phyloP scores from a whole-genome alignment of 2,329 filamentous ascomycete genomes.

The Celoporthe dispersa region DNA sequence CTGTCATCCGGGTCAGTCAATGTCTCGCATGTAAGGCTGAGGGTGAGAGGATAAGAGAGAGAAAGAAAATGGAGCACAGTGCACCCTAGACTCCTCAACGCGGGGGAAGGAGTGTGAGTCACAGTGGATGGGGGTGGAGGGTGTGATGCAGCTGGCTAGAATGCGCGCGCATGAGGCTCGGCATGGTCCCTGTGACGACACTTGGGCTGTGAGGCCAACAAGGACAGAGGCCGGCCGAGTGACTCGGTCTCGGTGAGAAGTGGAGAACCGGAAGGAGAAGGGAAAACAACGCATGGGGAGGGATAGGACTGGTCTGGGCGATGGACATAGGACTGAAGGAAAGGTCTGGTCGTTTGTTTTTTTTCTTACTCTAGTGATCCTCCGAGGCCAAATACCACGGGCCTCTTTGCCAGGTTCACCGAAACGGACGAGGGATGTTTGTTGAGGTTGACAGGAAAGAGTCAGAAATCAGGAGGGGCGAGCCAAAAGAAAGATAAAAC shows the following conservation, averaged over 20 bases:
- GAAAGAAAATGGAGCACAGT: conserved; percentile 3
- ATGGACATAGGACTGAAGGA: conserved; percentile 7
- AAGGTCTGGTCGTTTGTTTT: not conserved
- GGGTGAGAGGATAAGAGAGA: not conserved
- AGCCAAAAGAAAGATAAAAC: conserved; percentile 22
- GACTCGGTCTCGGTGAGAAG: conserved; percentile 17
- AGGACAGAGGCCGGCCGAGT: conserved; percentile 19
- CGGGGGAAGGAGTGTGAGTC: conserved; percentile 22
- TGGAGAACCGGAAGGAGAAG: conserved; percentile 12
- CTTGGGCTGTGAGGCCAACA: conserved; percentile 28
- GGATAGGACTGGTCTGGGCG: conserved; percentile 9
- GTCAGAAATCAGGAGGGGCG: not conserved
- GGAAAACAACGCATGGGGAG: conserved; percentile 12
- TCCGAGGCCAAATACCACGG: conserved; percentile 23
- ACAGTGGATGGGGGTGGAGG: conserved; percentile 16
- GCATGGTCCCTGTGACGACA: conserved; percentile 25
- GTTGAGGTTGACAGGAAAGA: conserved; percentile 8
- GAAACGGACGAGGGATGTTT: conserved; percentile 15
- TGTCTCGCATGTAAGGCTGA: conserved; percentile 30
- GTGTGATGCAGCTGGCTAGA: conserved; percentile 17
- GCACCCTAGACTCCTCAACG: not conserved
- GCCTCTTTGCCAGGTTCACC: conserved; percentile 19
- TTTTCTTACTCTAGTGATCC: conserved; percentile 23
- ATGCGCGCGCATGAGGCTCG: conserved; percentile 14
- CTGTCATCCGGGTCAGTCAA: conserved; percentile 26